These are phyloP conservation scores for Melastoma candidum DNA, from an alignment of 441 rosid species.

Conservation along the genomic window DNA sequence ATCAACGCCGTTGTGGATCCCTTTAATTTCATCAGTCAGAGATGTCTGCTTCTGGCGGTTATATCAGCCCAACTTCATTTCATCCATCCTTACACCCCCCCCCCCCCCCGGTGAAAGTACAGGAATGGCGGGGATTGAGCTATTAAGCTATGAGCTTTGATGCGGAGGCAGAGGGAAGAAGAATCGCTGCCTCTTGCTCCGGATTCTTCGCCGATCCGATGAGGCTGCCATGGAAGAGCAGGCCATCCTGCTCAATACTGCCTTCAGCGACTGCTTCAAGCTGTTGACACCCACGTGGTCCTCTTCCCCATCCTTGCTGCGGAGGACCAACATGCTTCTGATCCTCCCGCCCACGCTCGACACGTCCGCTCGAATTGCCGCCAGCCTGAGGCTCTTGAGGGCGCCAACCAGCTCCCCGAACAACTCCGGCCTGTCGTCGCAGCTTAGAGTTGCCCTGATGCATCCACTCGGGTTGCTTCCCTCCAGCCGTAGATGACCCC, in stretches of 20 bases:
- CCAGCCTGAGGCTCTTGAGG: constrained; percentile 37
- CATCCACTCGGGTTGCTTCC: not conserved
- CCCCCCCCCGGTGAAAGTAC: no score
- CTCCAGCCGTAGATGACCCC: not conserved
- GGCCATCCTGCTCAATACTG: constrained; percentile 45
- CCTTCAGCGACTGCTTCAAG: constrained; percentile 48
- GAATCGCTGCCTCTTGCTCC: constrained; percentile 90
- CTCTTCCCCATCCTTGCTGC: constrained; percentile 20
- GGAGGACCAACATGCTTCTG: constrained; percentile 45
- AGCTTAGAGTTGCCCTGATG: constrained; percentile 59
- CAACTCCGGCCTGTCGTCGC: constrained; percentile 78
- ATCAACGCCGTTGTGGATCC: no score
- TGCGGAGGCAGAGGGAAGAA: constrained; percentile 31
- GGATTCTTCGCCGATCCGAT: constrained; percentile 33
- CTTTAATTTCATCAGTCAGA: no score
- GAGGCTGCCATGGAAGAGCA: constrained; percentile 30
- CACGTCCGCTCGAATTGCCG: constrained; percentile 48
- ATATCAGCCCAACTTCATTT: no score
- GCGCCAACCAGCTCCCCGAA: constrained; percentile 55
- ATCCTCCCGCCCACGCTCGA: constrained; percentile 63
- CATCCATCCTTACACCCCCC: no score
- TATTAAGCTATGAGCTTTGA: no score
- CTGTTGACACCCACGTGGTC: constrained; percentile 20
- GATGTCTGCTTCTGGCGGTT: no score
- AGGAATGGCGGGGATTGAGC: no score